Evolutionary conservation across 2,329 filamentous ascomycete genomes (phyloP).

Genomic region (Helotiales sp.): DNA sequence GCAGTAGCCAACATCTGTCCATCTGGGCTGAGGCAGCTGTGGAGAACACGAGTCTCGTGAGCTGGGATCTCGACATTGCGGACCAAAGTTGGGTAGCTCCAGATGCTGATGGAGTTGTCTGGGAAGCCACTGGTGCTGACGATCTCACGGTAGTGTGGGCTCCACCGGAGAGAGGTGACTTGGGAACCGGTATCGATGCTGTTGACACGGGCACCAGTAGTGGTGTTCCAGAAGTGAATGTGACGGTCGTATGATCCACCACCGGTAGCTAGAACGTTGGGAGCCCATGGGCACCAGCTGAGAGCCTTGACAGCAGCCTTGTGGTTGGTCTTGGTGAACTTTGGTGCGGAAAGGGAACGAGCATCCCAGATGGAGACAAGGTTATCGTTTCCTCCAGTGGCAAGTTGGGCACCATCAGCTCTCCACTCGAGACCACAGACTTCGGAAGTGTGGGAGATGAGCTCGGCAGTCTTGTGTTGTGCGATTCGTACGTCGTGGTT

Average conservation of each 20-base stretch:
- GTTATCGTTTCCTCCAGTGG: constrained; percentile 98
- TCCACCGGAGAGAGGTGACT: constrained; percentile 96
- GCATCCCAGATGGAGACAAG: constrained; percentile 99
- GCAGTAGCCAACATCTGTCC: constrained; percentile 98
- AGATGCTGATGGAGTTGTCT: constrained; percentile 99
- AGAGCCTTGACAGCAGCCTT: constrained; percentile 98
- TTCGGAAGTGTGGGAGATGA: constrained; percentile 95
- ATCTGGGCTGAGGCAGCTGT: constrained; percentile 96
- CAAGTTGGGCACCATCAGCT: constrained; percentile 92
- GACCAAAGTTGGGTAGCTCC: constrained; percentile 96
- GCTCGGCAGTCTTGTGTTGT: constrained; percentile 97
- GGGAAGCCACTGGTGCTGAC: constrained; percentile 97
- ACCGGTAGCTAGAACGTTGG: constrained; percentile 94
- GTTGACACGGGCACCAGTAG: constrained; percentile 95
- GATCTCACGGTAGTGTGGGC: constrained; percentile 95
- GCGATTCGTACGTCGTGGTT: constrained; percentile 99
- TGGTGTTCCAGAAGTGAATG: constrained; percentile 99
- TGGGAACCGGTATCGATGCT: constrained; percentile 98
- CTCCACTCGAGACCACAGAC: constrained; percentile 99
- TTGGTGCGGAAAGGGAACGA: constrained; percentile 87
- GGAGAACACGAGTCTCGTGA: constrained; percentile 93
- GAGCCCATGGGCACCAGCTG: constrained; percentile 98
- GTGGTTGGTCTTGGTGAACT: constrained; percentile 99
- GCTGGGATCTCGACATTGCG: constrained; percentile 98
- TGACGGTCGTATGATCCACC: constrained; percentile 96